Base-by-base conservation (phyloP, 306 rosid species). In the Pachyrhizus erosus region DNA sequence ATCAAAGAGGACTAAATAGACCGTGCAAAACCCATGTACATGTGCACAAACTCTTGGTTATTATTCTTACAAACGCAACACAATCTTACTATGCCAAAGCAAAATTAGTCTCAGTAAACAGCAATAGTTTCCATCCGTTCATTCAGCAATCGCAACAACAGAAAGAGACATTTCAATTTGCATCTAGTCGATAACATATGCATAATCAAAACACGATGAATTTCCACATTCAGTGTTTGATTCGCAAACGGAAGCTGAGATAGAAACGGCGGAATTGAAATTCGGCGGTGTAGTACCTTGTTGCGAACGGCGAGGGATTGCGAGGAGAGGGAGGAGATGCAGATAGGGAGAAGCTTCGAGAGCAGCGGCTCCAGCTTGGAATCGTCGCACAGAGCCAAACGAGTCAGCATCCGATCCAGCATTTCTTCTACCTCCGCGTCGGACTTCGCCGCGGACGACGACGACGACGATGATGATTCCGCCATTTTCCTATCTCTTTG, bases 331-430 rank as follows among this genome's bases (percentile, higher is more conserved):
- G 97, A 93, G 49, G 96, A 93, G 80, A 96, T 91, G 49, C 92
- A 83, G 78, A 85, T 72, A 6, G 99, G 99, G 58, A 96, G 98
- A 37, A 96, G 93, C 89, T 91, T 91, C 71, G 88, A 84, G 77
- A 96, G 99, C 66, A 96, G 78, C 45, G 88, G 71, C 48, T 96
- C 91, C 77, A 96, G 98, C 18, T 93, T 92, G 84, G 97, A 88
- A 85, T 96, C 99, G 42, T 93, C 97, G 81, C 96, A 96, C 62
- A 96, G 91, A 84, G 99, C 99, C 73, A 96, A 86, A 21, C 94
- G 91, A 79, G 99, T 96, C 2, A 96, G 88, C 89, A 90, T 87
- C 54, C 97, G 97, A 90, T 96, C 99, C 27, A 93, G 92, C 81
- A 91, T 83, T 82, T 96, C 96, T 85, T 87, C 98, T 1, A 80